Conservation (phyloP, 2,329 filamentous ascomycete species). For the Kalaharituber pfeilii region DNA sequence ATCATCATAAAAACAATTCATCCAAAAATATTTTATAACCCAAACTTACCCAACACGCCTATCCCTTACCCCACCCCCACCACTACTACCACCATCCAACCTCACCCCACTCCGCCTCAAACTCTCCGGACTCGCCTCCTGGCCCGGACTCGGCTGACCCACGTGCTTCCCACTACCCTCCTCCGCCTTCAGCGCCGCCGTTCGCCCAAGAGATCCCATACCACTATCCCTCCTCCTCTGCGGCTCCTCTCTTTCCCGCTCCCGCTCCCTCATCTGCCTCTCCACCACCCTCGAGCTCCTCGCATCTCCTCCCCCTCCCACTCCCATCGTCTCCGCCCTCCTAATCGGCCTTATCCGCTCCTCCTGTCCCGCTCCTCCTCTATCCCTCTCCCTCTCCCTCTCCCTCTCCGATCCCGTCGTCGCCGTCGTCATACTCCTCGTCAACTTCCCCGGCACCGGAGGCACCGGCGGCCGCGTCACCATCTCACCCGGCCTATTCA, state of each 20-base stretch:
- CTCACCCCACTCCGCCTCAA: not conserved
- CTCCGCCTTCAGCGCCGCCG: not conserved
- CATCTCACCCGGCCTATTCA: slow-evolving; percentile 35
- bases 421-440: not conserved
- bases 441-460: not conserved
- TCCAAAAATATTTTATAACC: no score
- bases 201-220: not conserved
- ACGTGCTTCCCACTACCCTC: not conserved
- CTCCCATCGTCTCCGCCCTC: not conserved
- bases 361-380: not conserved
- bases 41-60: no score
- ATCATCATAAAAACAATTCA: no score
- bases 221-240: not conserved
- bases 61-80: not conserved
- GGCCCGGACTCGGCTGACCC: not conserved
- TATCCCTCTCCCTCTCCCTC: not conserved
- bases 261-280: not conserved
- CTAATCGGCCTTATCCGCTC: not conserved
- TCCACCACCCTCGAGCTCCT: not conserved
- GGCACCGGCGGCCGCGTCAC: slow-evolving; percentile 17
- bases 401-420: not conserved
- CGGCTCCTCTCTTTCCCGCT: not conserved
- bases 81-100: not conserved
- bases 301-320: not conserved
- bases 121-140: not conserved